Conservation (phyloP, 2,329 filamentous ascomycete genomes). For the Trichoderma sp. region DNA sequence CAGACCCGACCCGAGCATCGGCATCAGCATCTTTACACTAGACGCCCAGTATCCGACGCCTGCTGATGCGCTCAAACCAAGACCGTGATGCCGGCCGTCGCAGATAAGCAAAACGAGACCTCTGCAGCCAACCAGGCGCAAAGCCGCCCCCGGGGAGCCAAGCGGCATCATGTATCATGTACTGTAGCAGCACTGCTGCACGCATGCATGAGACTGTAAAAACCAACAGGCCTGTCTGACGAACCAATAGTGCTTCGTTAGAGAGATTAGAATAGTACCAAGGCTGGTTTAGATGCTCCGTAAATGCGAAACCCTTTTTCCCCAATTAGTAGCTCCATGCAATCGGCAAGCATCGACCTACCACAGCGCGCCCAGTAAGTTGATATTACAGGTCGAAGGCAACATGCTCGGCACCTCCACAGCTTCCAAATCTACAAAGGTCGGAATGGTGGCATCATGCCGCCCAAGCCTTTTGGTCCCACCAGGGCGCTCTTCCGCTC, state of each 20-base stretch:
- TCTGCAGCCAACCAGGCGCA: not conserved
- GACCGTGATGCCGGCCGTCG: not conserved
- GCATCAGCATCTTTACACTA: not conserved
- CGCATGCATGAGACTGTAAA: not conserved
- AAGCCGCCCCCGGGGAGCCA: not conserved
- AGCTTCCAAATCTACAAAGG: not conserved
- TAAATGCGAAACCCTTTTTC: not conserved
- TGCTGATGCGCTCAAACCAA: not conserved
- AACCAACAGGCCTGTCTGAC: not conserved
- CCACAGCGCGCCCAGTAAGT: not conserved
- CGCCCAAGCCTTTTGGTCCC: not conserved
- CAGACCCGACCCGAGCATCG: not conserved
- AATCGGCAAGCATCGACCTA: not conserved
- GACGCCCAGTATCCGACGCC: not conserved
- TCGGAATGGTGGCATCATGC: conserved; percentile 5
- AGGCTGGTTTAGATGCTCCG: not conserved
- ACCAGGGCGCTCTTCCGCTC: not conserved
- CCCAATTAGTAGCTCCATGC: not conserved
- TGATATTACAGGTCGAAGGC: not conserved
- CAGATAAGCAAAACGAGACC: not conserved
- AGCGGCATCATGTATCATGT: not conserved
- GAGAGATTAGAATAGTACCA: not conserved
- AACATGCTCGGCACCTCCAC: not conserved
- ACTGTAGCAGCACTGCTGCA: not conserved
- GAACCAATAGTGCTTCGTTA: not conserved